A percentile compares a stretch with the other conserved stretches of the same genome.
Evolutionary conservation across 768 basidiomycete species (phyloP).

Genomic region (Cantharellus cinnabarinus): DNA sequence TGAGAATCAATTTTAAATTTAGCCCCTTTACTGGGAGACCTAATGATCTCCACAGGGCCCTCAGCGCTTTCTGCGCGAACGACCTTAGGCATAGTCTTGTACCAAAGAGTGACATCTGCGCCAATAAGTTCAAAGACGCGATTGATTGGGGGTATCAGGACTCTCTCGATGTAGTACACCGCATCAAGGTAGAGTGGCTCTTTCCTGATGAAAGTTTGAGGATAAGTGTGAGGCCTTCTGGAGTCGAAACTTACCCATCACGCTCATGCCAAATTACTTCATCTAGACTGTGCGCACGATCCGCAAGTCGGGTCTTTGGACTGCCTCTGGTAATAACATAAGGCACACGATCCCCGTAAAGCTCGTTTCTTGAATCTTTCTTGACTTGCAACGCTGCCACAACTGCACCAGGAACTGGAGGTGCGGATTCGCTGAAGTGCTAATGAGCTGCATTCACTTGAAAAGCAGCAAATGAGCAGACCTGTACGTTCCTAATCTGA

Average conservation of each 20-base stretch:
- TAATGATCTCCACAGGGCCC: slow-evolving; percentile 1
- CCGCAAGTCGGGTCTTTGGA: slow-evolving; percentile 43
- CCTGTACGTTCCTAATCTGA: slow-evolving; percentile 87
- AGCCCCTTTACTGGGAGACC: slow-evolving; percentile 13
- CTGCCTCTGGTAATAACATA: slow-evolving; percentile 64
- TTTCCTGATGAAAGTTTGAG: background rate
- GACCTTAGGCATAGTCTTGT: slow-evolving; percentile 61
- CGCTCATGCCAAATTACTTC: background rate
- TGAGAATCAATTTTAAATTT: slow-evolving; percentile 48
- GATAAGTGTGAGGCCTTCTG: background rate
- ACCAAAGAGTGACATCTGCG: slow-evolving; percentile 75
- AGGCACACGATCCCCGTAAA: slow-evolving; percentile 85
- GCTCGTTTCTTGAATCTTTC: slow-evolving; percentile 36
- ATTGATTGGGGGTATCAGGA: slow-evolving; percentile 77
- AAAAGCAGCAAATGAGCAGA: slow-evolving; percentile 14
- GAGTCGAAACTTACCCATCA: slow-evolving; percentile 26
- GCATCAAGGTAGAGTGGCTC: slow-evolving; percentile 54
- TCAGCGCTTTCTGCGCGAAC: slow-evolving; percentile 18
- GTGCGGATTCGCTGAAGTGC: slow-evolving; percentile 44
- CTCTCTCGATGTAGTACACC: slow-evolving; percentile 66
- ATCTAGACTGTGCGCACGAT: slow-evolving; percentile 35
- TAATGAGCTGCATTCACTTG: background rate
- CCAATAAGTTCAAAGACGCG: slow-evolving; percentile 84
- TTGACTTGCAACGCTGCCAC: slow-evolving; percentile 70
- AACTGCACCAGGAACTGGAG: slow-evolving; percentile 80